These are phyloP conservation scores for Oldenlandia corymbosa DNA, from an alignment of 257 asterid genomes.

Conservation along the genomic window DNA sequence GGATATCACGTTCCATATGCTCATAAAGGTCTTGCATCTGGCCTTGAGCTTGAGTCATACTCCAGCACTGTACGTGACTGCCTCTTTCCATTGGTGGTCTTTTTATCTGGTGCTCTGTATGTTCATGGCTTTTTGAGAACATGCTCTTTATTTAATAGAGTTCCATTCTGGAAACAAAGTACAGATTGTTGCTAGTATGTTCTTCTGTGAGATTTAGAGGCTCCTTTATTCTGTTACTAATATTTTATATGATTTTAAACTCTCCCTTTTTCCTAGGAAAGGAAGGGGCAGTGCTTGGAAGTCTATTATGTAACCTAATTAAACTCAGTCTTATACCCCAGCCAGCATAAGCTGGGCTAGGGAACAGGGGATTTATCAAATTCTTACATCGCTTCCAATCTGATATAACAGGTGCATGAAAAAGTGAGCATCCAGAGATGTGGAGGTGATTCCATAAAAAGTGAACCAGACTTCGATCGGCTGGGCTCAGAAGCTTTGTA, in stretches of 20 bases:
- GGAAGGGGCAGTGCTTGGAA: not conserved
- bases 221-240: not conserved
- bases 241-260: not conserved
- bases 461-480: conserved; percentile 41
- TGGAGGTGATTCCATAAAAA: conserved; percentile 29
- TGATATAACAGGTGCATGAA: conserved; percentile 49
- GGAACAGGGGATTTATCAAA: not conserved
- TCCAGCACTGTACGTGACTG: conserved; percentile 46
- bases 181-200: not conserved
- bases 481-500: conserved; percentile 68
- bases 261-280: not conserved
- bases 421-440: conserved; percentile 81
- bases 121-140: not conserved
- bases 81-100: not conserved
- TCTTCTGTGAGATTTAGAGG: not conserved
- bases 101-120: not conserved
- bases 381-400: conserved; percentile 2
- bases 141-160: not conserved
- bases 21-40: conserved; percentile 77
- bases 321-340: not conserved
- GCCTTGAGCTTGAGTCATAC: conserved; percentile 75
- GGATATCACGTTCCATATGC: conserved; percentile 90
- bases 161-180: not conserved
- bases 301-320: not conserved
- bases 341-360: not conserved